Percentiles rank a stretch among this genome's conserved stretches.
phyloP scores from a whole-genome alignment of 768 basidiomycete species.

The Mycena pura region DNA sequence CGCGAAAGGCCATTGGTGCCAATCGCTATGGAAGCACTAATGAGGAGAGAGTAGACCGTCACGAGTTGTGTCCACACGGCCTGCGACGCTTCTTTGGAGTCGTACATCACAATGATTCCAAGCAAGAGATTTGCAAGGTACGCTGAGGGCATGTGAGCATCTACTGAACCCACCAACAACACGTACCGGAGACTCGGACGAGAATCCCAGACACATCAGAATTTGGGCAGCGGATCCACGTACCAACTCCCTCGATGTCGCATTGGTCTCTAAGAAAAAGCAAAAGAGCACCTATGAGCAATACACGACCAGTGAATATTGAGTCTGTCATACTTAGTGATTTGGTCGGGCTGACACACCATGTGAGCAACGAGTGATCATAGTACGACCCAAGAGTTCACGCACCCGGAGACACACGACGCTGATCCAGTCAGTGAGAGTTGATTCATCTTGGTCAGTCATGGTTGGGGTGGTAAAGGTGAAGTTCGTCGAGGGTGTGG shows the following conservation, averaged over 20 bases:
- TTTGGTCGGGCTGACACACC: background rate
- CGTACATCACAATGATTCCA: background rate
- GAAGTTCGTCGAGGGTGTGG: background rate
- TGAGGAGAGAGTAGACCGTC: constrained; percentile 15
- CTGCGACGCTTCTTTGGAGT: background rate
- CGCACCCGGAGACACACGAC: background rate
- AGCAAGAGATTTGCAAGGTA: constrained; percentile 8
- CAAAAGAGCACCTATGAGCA: background rate
- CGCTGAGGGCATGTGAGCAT: background rate
- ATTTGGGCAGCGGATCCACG: constrained; percentile 6
- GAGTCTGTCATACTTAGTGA: background rate
- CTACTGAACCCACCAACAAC: background rate
- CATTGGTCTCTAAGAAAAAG: background rate
- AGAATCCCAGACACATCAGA: constrained; percentile 12
- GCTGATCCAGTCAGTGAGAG: background rate
- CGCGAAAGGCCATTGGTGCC: background rate
- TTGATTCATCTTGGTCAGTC: background rate
- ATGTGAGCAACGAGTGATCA: background rate
- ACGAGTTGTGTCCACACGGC: constrained; percentile 12
- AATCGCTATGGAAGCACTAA: constrained; percentile 6
- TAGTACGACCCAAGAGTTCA: background rate
- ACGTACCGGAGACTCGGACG: constrained; percentile 4
- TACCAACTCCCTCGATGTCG: background rate
- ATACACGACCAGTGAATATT: background rate
- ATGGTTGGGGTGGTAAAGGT: background rate